Evolutionary conservation across 306 rosid genomes (phyloP).

Genomic region (Quercus gilva): DNA sequence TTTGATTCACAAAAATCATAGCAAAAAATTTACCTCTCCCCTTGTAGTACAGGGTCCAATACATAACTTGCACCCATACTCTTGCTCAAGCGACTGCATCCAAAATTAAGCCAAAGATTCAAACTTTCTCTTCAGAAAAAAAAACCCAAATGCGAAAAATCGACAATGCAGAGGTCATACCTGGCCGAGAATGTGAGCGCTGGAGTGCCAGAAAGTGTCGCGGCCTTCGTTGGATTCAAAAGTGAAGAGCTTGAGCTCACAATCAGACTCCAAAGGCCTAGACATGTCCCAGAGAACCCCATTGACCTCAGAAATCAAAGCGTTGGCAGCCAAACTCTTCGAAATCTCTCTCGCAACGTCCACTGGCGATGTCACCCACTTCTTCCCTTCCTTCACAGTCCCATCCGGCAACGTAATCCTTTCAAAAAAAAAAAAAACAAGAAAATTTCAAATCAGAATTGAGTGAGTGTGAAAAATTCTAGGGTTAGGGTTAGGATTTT

Average conservation of each 20-base stretch:
- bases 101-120: neutral
- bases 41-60: conserved; percentile 97
- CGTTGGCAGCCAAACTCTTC: conserved; percentile 68
- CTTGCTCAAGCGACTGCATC: conserved; percentile 69
- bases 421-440: neutral
- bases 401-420: conserved; percentile 73
- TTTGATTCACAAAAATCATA: neutral
- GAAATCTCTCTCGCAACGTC: conserved; percentile 80
- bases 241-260: conserved; percentile 63
- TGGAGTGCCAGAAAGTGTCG: conserved; percentile 97
- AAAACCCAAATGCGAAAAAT: neutral
- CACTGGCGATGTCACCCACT: conserved; percentile 70
- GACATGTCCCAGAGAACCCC: conserved; percentile 88
- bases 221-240: conserved; percentile 83
- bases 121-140: neutral
- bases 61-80: conserved; percentile 94
- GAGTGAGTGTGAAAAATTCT: too few species aligned
- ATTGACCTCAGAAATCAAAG: conserved; percentile 81
- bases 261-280: conserved; percentile 74
- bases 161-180: conserved; percentile 17
- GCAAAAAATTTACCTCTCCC: conserved; percentile 65
- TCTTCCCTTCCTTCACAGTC: conserved; percentile 66
- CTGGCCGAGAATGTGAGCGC: conserved; percentile 98
- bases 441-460: neutral
- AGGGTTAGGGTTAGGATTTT: too few species aligned